Evolutionary conservation across 306 rosid genomes (phyloP).

Genomic region (Prunus mira): DNA sequence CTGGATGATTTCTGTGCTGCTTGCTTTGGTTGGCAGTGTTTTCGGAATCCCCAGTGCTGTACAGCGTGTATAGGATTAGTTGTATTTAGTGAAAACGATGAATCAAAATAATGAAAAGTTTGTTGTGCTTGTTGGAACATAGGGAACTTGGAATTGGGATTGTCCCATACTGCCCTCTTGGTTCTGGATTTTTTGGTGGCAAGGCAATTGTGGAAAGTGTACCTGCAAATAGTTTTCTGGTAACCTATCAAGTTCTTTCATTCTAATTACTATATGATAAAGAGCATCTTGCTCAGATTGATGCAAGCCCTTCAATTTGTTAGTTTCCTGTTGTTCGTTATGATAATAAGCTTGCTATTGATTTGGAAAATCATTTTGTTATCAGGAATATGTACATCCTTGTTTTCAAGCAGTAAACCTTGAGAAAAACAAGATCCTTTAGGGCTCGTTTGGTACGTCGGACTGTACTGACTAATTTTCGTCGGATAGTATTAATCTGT

Average conservation of each 20-base stretch:
- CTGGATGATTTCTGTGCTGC: too few relatives aligned
- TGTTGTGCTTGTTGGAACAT: neutral
- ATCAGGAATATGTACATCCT: slow-evolving; percentile 38
- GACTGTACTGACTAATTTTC: too few relatives aligned
- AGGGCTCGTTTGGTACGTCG: too few relatives aligned
- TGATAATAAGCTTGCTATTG: too few relatives aligned
- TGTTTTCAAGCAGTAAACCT: slow-evolving; percentile 53
- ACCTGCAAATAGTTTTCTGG: slow-evolving; percentile 19
- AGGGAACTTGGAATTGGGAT: slow-evolving; percentile 32
- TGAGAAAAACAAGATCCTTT: slow-evolving; percentile 47
- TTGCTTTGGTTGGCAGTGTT: neutral
- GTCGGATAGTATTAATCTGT: too few relatives aligned
- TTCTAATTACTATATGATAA: neutral
- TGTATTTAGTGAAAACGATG: neutral
- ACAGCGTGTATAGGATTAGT: neutral
- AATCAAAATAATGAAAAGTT: neutral
- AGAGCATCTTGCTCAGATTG: neutral
- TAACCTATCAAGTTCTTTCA: neutral
- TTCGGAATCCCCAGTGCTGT: neutral
- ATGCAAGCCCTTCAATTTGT: too few relatives aligned
- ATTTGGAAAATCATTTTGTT: neutral
- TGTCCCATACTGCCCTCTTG: slow-evolving; percentile 29
- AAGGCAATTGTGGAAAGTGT: slow-evolving; percentile 20
- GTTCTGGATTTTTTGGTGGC: slow-evolving; percentile 31
- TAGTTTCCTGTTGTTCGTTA: too few relatives aligned